Conservation (phyloP, 106 monocot species). For the Dactylorhiza incarnata region DNA sequence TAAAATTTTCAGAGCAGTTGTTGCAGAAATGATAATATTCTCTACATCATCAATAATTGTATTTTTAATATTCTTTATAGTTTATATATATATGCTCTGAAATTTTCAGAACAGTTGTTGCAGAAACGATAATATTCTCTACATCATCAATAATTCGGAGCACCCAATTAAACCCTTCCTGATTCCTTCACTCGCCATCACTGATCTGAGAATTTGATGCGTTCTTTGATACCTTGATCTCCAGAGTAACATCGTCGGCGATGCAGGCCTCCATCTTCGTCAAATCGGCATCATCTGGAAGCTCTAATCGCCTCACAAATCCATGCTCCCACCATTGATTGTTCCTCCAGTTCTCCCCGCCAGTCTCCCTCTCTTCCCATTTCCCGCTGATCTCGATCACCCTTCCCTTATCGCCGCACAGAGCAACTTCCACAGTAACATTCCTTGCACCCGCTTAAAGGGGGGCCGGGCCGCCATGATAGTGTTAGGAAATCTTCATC, state of each 20-base stretch:
- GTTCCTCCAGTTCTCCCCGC: constrained; percentile 54
- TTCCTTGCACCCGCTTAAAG: constrained; percentile 25
- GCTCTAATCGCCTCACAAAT: constrained; percentile 74
- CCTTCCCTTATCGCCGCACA: constrained; percentile 41
- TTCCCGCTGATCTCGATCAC: constrained; percentile 70
- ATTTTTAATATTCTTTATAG: too few relatives aligned
- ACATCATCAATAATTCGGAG: too few relatives aligned
- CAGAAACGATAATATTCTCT: too few relatives aligned
- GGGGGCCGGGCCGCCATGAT: too few relatives aligned
- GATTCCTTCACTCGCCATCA: too few relatives aligned
- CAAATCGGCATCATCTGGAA: constrained; percentile 66
- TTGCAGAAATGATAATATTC: too few relatives aligned
- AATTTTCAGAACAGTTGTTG: too few relatives aligned
- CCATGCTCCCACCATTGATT: constrained; percentile 87
- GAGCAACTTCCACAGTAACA: constrained; percentile 47
- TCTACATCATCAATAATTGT: too few relatives aligned
- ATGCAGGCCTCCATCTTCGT: constrained; percentile 53
- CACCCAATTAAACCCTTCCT: too few relatives aligned
- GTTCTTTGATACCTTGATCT: constrained; percentile 64
- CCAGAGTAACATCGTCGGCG: constrained; percentile 41
- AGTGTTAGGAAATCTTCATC: not conserved
- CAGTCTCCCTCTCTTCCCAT: constrained; percentile 28
- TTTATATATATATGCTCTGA: too few relatives aligned
- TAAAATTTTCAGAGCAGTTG: too few relatives aligned
- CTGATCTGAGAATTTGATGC: not conserved